Base-by-base conservation (phyloP, 768 basidiomycete genomes). In the Suillus tomentosus region DNA sequence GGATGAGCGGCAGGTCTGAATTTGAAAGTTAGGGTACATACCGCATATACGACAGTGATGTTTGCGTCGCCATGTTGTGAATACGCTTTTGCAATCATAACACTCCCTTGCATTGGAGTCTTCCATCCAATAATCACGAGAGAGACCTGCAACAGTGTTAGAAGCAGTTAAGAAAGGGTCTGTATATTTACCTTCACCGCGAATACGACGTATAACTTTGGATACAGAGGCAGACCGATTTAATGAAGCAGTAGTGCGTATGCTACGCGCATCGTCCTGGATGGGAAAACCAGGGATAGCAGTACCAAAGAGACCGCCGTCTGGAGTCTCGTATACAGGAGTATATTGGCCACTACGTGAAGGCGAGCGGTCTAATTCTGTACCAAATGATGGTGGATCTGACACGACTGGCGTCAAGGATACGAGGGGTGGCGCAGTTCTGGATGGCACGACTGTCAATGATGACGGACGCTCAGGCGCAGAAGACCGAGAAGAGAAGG, bases 21-120 rank as follows among this genome's bases (percentile, higher is more conserved):
- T 11, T 27, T 36, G 22, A 4, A 36, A 64, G 43, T 17, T 39
- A 36, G 19, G 51, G 43, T 60, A 77, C 84, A 62, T 72, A 91
- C 95, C 95, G 72, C 97, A 99, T 75, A 99, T 95, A 14, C 97
- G 87, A 78, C 97, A 99, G 73, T 99, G 97, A 71, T 99, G 97
- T 75, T 96, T 97, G 67, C 97, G 81, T 60, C 96, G 79, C 94
- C 94, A 98, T 2, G 95, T 86, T 0, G 94, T 94, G 78, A 99
- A 99, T 57, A 92, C 82, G 67, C 92, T 93, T 76, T 94, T 94
- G 80, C 95, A 97, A 75, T 96, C 95, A 73, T 94, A 96, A 72
- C 95, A 96, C 71, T 97, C 95, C 73, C 91, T 97, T 70, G 93
- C 94, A 62, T 92, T 91, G 71, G 94, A 94, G 72, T 98, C 96